These are phyloP conservation scores for Trichosporon sp. DNA, from an alignment of 1,284 basidiomycete species.

Conservation along the genomic window DNA sequence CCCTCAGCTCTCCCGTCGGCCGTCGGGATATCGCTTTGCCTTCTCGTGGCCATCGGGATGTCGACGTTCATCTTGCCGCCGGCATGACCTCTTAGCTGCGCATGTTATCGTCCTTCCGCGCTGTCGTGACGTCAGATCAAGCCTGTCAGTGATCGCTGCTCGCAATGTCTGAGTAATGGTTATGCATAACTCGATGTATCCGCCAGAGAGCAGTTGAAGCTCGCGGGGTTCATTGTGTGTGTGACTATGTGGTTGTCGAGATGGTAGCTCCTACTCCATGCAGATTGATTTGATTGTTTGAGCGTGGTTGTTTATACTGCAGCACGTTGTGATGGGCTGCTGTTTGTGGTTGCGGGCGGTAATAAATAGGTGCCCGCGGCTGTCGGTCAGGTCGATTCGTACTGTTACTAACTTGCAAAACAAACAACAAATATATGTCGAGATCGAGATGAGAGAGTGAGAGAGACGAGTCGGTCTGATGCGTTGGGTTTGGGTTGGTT, in stretches of 20 bases:
- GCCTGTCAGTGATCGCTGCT: background rate
- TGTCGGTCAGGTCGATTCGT: slow-evolving; percentile 1
- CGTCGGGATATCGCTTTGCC: no score
- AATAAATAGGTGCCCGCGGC: background rate
- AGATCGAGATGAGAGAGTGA: background rate
- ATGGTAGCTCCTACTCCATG: background rate
- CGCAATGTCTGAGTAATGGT: background rate
- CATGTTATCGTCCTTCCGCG: background rate
- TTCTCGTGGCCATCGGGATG: no score
- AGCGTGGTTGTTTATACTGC: background rate
- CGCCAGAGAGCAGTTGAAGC: background rate
- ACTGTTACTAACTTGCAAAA: slow-evolving; percentile 2
- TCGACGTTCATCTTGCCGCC: no score
- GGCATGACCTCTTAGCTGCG: background rate
- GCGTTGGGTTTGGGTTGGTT: background rate
- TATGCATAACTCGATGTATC: background rate
- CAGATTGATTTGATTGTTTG: slow-evolving; percentile 1
- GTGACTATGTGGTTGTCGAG: background rate
- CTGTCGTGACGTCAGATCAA: background rate
- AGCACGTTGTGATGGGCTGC: background rate
- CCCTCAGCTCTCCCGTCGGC: no score
- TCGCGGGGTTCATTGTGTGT: background rate
- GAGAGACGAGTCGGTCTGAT: background rate
- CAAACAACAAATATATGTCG: background rate
- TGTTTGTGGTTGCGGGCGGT: background rate